Conservation (phyloP, 1,139 yeast genomes). For the Saccharomyces uvarum region DNA sequence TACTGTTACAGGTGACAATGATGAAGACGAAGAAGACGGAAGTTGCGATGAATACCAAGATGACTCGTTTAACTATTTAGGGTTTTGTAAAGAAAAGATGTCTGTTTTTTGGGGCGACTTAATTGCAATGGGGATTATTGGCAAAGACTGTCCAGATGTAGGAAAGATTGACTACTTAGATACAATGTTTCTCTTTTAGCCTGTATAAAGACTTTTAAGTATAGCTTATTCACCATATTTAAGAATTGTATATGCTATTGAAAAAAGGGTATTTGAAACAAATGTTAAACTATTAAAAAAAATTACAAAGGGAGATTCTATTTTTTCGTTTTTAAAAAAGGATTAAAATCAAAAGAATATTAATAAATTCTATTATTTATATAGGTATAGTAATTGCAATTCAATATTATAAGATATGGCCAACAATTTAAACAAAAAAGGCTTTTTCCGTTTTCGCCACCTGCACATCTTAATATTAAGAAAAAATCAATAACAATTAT, state of each 20-base stretch:
- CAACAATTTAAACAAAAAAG: not conserved
- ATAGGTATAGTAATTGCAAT: not conserved
- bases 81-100: constrained; percentile 67
- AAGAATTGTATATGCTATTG: too few relatives aligned
- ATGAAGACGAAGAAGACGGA: constrained; percentile 13
- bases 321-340: too few relatives aligned
- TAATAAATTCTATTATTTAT: not conserved
- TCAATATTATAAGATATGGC: not conserved
- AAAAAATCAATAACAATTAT: not conserved
- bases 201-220: not conserved
- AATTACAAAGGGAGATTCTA: too few relatives aligned
- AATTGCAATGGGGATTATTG: constrained; percentile 52
- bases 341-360: not conserved
- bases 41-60: constrained; percentile 22
- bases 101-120: constrained; percentile 69
- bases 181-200: not conserved
- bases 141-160: constrained; percentile 26
- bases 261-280: too few relatives aligned
- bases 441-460: not conserved
- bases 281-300: too few relatives aligned
- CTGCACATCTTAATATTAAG: not conserved
- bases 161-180: not conserved
- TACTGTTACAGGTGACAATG: constrained; percentile 23
- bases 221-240: too few relatives aligned
- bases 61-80: constrained; percentile 62